Evolutionary conservation across 495 filamentous ascomycete genomes (phyloP).

Genomic region (Saxispiralis lemnorum): DNA sequence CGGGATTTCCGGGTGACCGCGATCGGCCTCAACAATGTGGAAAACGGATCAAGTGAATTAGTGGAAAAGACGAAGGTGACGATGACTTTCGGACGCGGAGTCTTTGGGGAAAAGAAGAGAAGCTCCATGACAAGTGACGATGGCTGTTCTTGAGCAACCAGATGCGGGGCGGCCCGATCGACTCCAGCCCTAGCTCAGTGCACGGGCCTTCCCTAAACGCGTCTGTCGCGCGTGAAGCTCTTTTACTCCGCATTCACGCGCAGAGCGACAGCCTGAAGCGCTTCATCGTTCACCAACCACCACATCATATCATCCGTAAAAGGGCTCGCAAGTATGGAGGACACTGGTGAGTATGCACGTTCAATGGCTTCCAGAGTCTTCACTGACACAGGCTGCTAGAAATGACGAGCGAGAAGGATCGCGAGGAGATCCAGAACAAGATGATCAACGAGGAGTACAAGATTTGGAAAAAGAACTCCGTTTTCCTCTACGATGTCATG

Average conservation of each 20-base stretch:
- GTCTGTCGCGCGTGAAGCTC: too few relatives aligned
- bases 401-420: not conserved
- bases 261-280: too few relatives aligned
- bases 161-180: not conserved
- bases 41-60: not conserved
- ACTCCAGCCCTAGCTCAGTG: not conserved
- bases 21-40: constrained; percentile 1
- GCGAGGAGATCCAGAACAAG: constrained; percentile 48
- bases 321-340: not conserved
- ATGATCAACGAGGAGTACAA: constrained; percentile 99
- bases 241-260: too few relatives aligned
- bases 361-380: not conserved
- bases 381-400: not conserved
- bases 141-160: not conserved
- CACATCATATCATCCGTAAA: not conserved
- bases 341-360: not conserved
- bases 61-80: constrained; percentile 3
- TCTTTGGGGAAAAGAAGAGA: constrained; percentile 11
- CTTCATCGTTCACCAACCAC: too few relatives aligned
- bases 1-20: constrained; percentile 3
- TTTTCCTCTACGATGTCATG: constrained; percentile 95
- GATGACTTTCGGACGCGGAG: constrained; percentile 16
- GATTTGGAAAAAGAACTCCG: constrained; percentile 99
- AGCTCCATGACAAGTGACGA: not conserved
- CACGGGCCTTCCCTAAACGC: not conserved